phyloP scores from a whole-genome alignment of 495 filamentous ascomycete species.

The Talaromyces adpressus region DNA sequence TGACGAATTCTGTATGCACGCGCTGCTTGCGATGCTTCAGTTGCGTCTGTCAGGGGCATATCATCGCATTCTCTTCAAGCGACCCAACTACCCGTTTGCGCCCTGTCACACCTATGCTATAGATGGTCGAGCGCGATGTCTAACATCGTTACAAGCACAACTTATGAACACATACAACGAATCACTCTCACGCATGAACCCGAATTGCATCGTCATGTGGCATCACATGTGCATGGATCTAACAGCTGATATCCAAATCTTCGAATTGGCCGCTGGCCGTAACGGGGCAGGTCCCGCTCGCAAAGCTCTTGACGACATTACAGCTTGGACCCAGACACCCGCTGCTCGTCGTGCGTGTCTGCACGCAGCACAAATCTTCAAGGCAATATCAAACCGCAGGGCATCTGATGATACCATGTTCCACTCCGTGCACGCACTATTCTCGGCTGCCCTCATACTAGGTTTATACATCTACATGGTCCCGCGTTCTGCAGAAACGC shows the following conservation, averaged over 20 bases:
- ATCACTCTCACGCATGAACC: conserved; percentile 33
- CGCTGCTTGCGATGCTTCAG: conserved; percentile 33
- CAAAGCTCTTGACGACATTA: conserved; percentile 42
- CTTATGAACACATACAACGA: conserved; percentile 32
- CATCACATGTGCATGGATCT: conserved; percentile 48
- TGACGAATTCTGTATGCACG: conserved; percentile 34
- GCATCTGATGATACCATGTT: conserved; percentile 43
- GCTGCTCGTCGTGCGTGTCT: conserved; percentile 41
- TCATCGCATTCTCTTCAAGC: conserved; percentile 37
- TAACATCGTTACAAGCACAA: conserved; percentile 33
- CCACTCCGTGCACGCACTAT: conserved; percentile 39
- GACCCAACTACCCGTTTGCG: conserved; percentile 33
- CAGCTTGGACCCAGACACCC: conserved; percentile 44
- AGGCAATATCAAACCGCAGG: conserved; percentile 41
- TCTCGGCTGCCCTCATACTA: conserved; percentile 42
- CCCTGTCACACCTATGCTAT: conserved; percentile 39
- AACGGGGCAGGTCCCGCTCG: conserved; percentile 35
- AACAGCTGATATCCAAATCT: conserved; percentile 43
- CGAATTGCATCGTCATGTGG: conserved; percentile 43
- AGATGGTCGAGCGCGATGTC: conserved; percentile 35
- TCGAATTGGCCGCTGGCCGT: conserved; percentile 43
- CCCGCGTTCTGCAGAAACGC: conserved; percentile 18
- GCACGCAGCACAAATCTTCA: conserved; percentile 47
- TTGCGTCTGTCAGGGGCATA: conserved; percentile 39
- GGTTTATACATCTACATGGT: conserved; percentile 47